These are phyloP conservation scores for Serendipita vermifera DNA, from an alignment of 768 basidiomycete species.

Conservation along the genomic window DNA sequence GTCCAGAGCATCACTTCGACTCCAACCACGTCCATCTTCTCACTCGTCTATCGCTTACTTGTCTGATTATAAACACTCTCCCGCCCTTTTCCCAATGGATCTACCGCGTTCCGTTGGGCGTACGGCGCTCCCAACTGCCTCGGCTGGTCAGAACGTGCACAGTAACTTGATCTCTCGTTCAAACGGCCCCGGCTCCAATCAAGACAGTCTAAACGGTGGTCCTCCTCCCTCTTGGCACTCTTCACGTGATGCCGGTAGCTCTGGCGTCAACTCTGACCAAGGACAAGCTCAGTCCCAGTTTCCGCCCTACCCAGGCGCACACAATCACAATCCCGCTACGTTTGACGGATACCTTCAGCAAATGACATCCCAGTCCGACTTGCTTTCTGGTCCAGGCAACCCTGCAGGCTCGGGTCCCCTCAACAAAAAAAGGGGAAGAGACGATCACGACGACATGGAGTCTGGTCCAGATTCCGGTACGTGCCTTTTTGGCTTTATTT, in stretches of 20 bases:
- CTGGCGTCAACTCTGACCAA: neutral
- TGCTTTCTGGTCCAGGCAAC: neutral
- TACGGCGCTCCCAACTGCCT: too few relatives aligned
- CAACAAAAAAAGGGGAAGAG: neutral
- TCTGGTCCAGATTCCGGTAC: neutral
- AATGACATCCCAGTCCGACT: neutral
- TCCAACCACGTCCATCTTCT: neutral
- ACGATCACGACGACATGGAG: neutral
- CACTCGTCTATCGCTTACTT: neutral
- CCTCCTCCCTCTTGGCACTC: neutral
- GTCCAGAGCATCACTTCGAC: too few relatives aligned
- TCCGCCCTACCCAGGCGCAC: neutral
- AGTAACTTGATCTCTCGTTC: neutral
- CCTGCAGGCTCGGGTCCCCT: neutral
- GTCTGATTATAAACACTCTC: neutral
- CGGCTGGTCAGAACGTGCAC: too few relatives aligned
- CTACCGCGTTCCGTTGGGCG: neutral
- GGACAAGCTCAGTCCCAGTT: too few relatives aligned
- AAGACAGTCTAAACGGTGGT: neutral
- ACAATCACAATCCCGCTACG: neutral
- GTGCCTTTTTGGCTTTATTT: neutral
- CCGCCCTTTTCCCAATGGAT: neutral
- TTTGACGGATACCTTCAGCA: neutral
- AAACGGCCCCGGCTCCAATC: neutral
- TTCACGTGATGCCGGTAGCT: neutral